Evolutionary conservation across 768 basidiomycete genomes (phyloP), one percentile per base, ranked within the genome.

Genomic region (Russula earlei): DNA sequence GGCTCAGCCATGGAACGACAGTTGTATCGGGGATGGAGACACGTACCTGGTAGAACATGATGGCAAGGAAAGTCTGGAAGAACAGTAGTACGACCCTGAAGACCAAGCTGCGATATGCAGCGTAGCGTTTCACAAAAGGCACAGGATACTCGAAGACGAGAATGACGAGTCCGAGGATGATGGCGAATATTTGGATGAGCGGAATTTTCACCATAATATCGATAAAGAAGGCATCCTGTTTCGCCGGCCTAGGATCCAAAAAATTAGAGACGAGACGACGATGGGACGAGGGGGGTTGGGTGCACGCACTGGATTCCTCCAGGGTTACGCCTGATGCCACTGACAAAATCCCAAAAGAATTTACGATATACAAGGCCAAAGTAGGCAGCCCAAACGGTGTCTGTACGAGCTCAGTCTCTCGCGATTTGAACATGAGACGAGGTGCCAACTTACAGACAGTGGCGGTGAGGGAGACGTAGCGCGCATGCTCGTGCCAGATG

Each of bases 291-390:
- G 60, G 27, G 29, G 19, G 11, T 25, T 37, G 24, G 20, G 49
- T n/a, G 27, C n/a, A 82, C 84, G 66, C 61, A 89, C 87, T 89
- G 86, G 24, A 87, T 54, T 51, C 87, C 87, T 72, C 87, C 87
- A 27, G 87, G 87, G 67, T 80, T 77, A 59, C 87, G 84, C 55
- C 90, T 67, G 55, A 77, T 84, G 45, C 87, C 91, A 56, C 82
- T 84, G n/a, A 91, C 72, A 67, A 95, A 91, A 73, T 95, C 93
- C 87, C 89, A 95, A 73, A 95, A 93, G 79, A 91, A 95, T 73
- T 95, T 95, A 70, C 91, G 87, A 72, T 82, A 92, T 63, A 85
- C 73, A 14, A 93, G 68, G 17, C 83, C 92, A 72, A 80, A 94
- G 71, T 87, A 84, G 31, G 79, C 74, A 14, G 87, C 84, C 90